Base-by-base conservation (phyloP, 345 rosid genomes). In the Euphorbia lathyris region DNA sequence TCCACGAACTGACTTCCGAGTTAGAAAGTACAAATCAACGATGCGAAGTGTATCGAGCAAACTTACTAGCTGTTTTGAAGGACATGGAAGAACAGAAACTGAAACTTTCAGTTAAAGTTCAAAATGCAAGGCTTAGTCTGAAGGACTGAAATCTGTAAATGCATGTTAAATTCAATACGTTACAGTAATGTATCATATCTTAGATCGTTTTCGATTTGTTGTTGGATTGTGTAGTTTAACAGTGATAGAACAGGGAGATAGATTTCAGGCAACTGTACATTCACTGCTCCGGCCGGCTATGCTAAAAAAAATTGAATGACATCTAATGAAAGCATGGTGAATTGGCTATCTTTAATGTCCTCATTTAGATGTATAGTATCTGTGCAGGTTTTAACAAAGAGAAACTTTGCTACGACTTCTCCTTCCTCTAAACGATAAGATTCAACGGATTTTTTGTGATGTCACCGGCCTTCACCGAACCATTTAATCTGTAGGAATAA, bases 31-130 rank as follows among this genome's bases (percentile, higher is more conserved):
- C 84, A 72, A 85, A 73, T 68, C 78, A 75, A 60, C 80, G 77
- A 72, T 83, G 86, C 62, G 85, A 79, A 62, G 84, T 71, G 13
- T 85, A 83, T 72, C 73, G 86, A 53, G 80, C 80, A 62, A 85
- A 81, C 68, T 73, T 85, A 62, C 80, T 83, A 47, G 80, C 82
- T n/a, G 74, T 85, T 56, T 63, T 85, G 60, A 85, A 74, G 61
- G 88, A 83, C 40, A 77, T 83, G 26, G 88, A 85, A 74, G 84
- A 83, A 69, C 86, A 85, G 72, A 85, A 83, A 69, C 82, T 80
- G 63, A 84, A 80, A 71, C 63, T 85, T 65, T 77, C 88, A 30
- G 82, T 79, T 47, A 77, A 81, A 81, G 88, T 81, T 73, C 83
- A 83, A 62, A 81, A 71, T 66, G 76, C 78, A 29, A 83, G 81